Evolutionary conservation across 345 rosid genomes (phyloP), one percentile per base, ranked within the genome.

Genomic region (Stellera chamaejasme): DNA sequence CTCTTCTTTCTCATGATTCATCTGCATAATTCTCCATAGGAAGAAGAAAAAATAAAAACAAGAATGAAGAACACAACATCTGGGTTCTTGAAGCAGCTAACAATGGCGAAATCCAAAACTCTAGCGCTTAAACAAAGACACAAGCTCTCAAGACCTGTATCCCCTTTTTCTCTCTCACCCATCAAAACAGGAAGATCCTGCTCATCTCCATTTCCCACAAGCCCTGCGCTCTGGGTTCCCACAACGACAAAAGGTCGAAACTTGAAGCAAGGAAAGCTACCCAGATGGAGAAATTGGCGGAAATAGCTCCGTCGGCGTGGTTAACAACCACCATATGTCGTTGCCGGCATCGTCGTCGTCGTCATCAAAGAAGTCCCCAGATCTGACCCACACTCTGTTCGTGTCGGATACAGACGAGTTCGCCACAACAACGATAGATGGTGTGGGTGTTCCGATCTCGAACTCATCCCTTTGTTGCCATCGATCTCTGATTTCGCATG

Each of bases 131-230:
- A 74, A 72, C 59, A 73, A 82, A 82, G 67, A 64, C 82, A 10
- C 78, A 61, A 49, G 82, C 83, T n/a, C 64, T 87, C 62, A 82
- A 72, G 78, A 68, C 87, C 10, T 74, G 90, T 23, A 64, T 84
- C 5, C 69, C 82, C 23, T 71, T 90, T 19, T 74, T 82, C 75
- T 90, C 93, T 2, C 39, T 90, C 27, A 70, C 84, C 36, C 76
- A 73, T 13, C 76, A 73, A 13, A 76, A 79, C 79, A 79, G 70
- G 69, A 80, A 73, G 68, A 49, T 87, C 55, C 32, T 70, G 48
- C 55, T 68, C 59, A 65, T 59, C 73, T 75, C 88, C 27, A 59
- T 78, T 48, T 72, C 85, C 28, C 71, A 72, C 45, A 90, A 84
- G 77, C 75, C 84, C 64, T 76, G 74, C 0, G 27, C 61, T 45